Evolutionary conservation across 129 eudicot species (phyloP).

Genomic region (Solidago caesia): DNA sequence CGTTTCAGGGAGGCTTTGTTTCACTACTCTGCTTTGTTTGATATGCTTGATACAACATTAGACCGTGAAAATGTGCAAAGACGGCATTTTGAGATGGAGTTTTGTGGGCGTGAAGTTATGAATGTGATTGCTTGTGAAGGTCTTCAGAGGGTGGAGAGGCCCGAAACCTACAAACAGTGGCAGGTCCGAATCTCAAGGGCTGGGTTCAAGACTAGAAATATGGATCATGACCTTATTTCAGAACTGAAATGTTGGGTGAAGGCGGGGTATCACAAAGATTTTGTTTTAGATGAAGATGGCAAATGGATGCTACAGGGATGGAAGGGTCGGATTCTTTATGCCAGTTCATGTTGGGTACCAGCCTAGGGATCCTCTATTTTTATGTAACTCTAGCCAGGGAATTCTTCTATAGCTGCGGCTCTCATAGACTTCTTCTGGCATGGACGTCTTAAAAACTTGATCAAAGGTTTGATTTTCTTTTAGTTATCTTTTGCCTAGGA

Average conservation of each 20-base stretch:
- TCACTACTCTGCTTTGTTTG: conserved; percentile 63
- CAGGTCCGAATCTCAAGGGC: conserved; percentile 56
- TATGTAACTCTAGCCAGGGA: conserved; percentile 1
- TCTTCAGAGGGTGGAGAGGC: conserved; percentile 55
- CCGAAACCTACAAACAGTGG: conserved; percentile 81
- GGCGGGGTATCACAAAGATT: conserved; percentile 55
- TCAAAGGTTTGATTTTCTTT: conserved; percentile 14
- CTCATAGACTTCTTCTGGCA: too few species aligned
- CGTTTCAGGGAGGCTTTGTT: conserved; percentile 69
- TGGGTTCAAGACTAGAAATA: conserved; percentile 44
- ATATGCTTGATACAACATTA: conserved; percentile 60
- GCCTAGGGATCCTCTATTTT: conserved; percentile 18
- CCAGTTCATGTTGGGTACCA: conserved; percentile 64
- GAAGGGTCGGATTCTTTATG: conserved; percentile 65
- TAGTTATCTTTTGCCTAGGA: not conserved
- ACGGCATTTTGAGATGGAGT: conserved; percentile 44
- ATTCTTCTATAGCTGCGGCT: not conserved
- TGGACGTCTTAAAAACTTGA: conserved; percentile 19
- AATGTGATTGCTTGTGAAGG: conserved; percentile 83
- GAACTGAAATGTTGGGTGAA: conserved; percentile 46
- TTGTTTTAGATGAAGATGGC: conserved; percentile 61
- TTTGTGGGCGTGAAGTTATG: conserved; percentile 55
- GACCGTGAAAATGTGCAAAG: conserved; percentile 48
- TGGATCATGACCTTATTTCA: conserved; percentile 43
- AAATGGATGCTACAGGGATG: conserved; percentile 79